These are phyloP conservation scores for Jaapia argillacea DNA, from an alignment of 768 basidiomycete species.

Conservation along the genomic window DNA sequence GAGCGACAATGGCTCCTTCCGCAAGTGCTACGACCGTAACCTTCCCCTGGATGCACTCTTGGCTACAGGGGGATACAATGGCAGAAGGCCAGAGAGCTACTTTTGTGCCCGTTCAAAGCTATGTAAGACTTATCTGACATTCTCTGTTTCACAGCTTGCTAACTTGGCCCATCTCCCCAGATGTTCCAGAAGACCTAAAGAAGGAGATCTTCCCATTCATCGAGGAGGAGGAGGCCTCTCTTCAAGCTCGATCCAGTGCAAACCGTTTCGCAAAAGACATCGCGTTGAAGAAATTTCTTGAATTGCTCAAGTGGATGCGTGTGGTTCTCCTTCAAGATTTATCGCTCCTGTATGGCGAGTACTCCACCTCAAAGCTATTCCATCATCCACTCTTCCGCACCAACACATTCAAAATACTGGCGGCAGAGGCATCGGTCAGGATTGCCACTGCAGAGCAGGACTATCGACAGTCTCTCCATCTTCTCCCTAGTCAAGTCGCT, in stretches of 20 bases:
- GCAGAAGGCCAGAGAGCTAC: conserved; percentile 16
- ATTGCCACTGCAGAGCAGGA: too few relatives aligned
- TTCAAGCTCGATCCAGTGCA: not conserved
- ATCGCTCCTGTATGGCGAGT: conserved; percentile 17
- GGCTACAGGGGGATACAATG: conserved; percentile 22
- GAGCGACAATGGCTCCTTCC: conserved; percentile 17
- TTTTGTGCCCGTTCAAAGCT: conserved; percentile 13
- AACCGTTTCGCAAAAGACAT: conserved; percentile 13
- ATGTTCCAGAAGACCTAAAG: conserved; percentile 13
- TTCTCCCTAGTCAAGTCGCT: too few relatives aligned
- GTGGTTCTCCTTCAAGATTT: conserved; percentile 24
- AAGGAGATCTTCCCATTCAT: conserved; percentile 18
- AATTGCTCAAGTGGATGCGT: conserved; percentile 15
- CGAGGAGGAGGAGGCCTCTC: conserved; percentile 12
- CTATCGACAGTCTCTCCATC: too few relatives aligned
- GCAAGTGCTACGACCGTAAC: conserved; percentile 18
- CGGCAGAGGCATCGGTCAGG: too few relatives aligned
- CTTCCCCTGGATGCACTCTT: conserved; percentile 20
- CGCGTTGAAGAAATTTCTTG: conserved; percentile 18
- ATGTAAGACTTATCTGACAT: conserved; percentile 8
- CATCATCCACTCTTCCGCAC: conserved; percentile 3
- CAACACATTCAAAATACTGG: not conserved
- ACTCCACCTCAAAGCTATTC: conserved; percentile 14
- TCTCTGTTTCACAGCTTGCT: not conserved
- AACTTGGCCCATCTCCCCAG: conserved; percentile 3